Conservation (phyloP, 805 yeast genomes). For the Kodamaea leandrae region DNA sequence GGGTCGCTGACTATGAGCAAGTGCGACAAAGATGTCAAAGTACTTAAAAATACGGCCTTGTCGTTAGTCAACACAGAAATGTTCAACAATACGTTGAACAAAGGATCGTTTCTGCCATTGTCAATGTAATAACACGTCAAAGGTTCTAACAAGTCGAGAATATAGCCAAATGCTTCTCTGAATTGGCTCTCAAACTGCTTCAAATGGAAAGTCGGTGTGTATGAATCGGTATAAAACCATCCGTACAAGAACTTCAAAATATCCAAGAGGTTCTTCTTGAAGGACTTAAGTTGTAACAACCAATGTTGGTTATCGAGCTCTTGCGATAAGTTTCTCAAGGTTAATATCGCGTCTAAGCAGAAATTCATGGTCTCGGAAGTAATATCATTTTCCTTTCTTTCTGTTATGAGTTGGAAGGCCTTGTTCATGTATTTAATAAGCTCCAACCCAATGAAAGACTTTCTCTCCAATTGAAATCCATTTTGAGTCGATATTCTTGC, state of each 20-base stretch:
- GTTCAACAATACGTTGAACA: slow-evolving; percentile 55
- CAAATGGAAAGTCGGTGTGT: slow-evolving; percentile 18
- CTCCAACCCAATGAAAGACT: slow-evolving; percentile 43
- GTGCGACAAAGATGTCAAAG: slow-evolving; percentile 75
- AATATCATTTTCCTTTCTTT: slow-evolving; percentile 16
- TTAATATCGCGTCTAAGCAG: slow-evolving; percentile 51
- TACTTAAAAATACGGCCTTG: slow-evolving; percentile 64
- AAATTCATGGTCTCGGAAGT: slow-evolving; percentile 21
- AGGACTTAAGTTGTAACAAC: slow-evolving; percentile 52
- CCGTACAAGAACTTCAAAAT: slow-evolving; percentile 40
- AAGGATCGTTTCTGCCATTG: slow-evolving; percentile 63
- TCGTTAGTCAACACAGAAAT: slow-evolving; percentile 58
- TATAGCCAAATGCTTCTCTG: slow-evolving; percentile 62
- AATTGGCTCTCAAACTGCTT: slow-evolving; percentile 28
- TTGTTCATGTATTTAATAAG: slow-evolving; percentile 34
- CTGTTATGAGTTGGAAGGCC: slow-evolving; percentile 28
- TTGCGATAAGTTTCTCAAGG: slow-evolving; percentile 78
- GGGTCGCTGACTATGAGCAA: slow-evolving; percentile 48
- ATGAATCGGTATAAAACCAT: slow-evolving; percentile 30
- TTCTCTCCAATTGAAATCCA: slow-evolving; percentile 33
- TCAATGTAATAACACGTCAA: slow-evolving; percentile 80
- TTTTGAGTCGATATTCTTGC: slow-evolving; percentile 38
- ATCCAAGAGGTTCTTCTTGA: slow-evolving; percentile 46
- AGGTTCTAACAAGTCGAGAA: slow-evolving; percentile 79
- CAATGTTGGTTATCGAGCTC: slow-evolving; percentile 80